Evolutionary conservation across 2,329 filamentous ascomycete species (phyloP).

Genomic region (Exophiala bonariae): DNA sequence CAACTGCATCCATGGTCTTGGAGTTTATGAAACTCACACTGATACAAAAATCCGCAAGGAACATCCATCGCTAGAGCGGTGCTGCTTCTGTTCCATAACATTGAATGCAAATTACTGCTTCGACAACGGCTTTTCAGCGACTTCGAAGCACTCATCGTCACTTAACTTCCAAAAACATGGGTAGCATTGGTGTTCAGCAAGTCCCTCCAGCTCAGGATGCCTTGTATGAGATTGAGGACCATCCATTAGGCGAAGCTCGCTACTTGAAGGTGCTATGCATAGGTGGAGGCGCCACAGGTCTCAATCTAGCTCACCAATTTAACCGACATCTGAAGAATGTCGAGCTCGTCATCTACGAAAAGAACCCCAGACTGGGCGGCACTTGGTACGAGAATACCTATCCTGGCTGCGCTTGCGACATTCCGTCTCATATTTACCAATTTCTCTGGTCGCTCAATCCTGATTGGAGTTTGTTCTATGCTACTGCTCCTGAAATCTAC

Average conservation of each 20-base stretch:
- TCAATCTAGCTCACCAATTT: conserved; percentile 13
- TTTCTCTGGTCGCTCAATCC: conserved; percentile 43
- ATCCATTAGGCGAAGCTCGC: background rate
- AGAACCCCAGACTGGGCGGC: conserved; percentile 40
- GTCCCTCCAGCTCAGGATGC: too few relatives aligned
- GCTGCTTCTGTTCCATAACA: too few relatives aligned
- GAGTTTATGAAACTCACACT: too few relatives aligned
- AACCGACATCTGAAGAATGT: conserved; percentile 30
- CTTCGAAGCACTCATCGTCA: too few relatives aligned
- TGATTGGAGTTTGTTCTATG: conserved; percentile 49
- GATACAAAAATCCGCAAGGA: too few relatives aligned
- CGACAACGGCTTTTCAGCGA: too few relatives aligned
- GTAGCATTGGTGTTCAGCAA: too few relatives aligned
- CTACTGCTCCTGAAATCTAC: conserved; percentile 46
- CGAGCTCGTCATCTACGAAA: conserved; percentile 44
- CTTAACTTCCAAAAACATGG: too few relatives aligned
- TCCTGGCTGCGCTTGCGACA: conserved; percentile 27
- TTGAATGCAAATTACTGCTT: too few relatives aligned
- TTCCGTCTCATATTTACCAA: conserved; percentile 41
- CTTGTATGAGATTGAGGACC: background rate
- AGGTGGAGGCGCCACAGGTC: conserved; percentile 16
- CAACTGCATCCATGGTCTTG: too few relatives aligned
- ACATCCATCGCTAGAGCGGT: too few relatives aligned
- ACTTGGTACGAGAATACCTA: conserved; percentile 44
- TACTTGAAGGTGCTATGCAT: conserved; percentile 20